Conservation (phyloP, 257 asterid species). For the Solanum virginianum region DNA sequence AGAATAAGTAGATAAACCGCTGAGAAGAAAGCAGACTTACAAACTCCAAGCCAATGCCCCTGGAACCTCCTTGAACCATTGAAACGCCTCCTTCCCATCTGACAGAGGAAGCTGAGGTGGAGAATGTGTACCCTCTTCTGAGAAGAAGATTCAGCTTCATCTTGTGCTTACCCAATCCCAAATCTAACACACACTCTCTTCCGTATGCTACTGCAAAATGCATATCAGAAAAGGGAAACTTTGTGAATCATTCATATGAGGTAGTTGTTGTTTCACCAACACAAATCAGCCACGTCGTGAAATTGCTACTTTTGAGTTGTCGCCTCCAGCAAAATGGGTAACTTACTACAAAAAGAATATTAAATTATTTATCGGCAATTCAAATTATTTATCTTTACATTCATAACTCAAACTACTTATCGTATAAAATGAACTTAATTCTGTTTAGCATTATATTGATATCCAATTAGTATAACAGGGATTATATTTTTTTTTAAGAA, state of each 20-base stretch:
- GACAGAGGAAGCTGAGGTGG: conserved; percentile 15
- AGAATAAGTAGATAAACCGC: no score
- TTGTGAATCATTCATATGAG: background rate
- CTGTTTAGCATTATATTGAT: no score
- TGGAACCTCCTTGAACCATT: conserved; percentile 96
- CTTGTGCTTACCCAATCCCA: background rate
- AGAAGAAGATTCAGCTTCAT: conserved; percentile 35
- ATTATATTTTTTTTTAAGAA: no score
- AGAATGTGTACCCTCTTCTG: conserved; percentile 17
- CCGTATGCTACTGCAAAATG: background rate
- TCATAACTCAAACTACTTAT: no score
- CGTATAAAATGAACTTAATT: no score
- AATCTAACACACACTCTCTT: background rate
- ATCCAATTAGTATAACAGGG: no score
- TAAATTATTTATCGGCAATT: no score
- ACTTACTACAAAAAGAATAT: no score
- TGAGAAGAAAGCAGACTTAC: conserved; percentile 27
- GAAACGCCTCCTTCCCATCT: conserved; percentile 60
- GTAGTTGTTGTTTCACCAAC: no score
- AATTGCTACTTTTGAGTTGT: no score
- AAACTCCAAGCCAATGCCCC: conserved; percentile 95
- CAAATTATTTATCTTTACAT: no score
- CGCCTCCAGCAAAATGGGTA: background rate
- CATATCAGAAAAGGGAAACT: background rate
- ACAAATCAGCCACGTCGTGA: background rate